phyloP scores from a whole-genome alignment of 2,329 filamentous ascomycete species.

The Hawksworthiomyces lignivorus region DNA sequence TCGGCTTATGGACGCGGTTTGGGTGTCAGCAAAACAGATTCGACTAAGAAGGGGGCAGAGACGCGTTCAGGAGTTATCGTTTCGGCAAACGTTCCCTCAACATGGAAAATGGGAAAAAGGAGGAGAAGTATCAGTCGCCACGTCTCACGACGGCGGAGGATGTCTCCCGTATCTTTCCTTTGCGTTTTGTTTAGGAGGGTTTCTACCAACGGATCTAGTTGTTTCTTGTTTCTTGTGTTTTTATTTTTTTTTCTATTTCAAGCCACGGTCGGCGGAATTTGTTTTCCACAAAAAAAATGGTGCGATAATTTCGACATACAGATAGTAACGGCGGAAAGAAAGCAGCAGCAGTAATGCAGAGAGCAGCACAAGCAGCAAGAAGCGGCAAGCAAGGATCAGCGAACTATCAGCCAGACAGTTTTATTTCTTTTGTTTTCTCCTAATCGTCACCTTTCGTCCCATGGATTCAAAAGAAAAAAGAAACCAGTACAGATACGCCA shows the following conservation, averaged over 20 bases:
- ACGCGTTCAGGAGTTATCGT: constrained; percentile 4
- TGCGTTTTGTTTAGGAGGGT: not conserved
- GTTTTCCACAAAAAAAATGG: constrained; percentile 6
- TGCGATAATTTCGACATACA: constrained; percentile 10
- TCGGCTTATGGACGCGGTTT: constrained; percentile 7
- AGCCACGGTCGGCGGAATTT: constrained; percentile 5
- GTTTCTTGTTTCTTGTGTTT: not conserved
- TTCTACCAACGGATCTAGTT: constrained; percentile 3
- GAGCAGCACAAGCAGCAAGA: constrained; percentile 3
- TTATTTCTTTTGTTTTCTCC: constrained; percentile 3
- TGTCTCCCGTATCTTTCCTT: not conserved
- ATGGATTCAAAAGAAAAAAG: not conserved
- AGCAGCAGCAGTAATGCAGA: constrained; percentile 12
- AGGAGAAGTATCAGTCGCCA: too few relatives aligned
- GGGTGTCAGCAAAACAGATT: constrained; percentile 4
- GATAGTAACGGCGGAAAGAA: constrained; percentile 16
- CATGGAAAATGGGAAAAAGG: not conserved
- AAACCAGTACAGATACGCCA: not conserved
- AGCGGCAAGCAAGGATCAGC: constrained; percentile 5
- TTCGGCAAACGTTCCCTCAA: not conserved
- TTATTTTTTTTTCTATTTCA: not conserved
- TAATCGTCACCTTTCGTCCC: constrained; percentile 1
- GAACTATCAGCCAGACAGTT: constrained; percentile 2
- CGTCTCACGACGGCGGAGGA: too few relatives aligned
- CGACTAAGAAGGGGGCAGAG: constrained; percentile 3